Evolutionary conservation across 257 asterid species (phyloP), one percentile per base, ranked within the genome.

Genomic region (Parsonsia alboflavescens): DNA sequence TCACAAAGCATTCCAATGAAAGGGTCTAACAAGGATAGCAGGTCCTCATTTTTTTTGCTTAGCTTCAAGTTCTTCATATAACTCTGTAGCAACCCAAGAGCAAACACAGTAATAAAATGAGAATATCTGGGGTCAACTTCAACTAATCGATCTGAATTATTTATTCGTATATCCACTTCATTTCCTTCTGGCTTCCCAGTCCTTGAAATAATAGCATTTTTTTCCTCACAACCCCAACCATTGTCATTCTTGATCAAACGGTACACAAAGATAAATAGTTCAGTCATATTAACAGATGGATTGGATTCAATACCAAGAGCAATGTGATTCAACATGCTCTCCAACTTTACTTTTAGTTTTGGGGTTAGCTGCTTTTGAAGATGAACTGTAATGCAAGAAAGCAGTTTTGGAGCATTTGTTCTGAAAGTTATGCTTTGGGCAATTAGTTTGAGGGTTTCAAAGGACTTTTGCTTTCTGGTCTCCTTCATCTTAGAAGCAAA

Each of bases 401-500:
- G 93, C 70, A 94, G 85, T 81, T 92, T 88, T 75, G 84, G 71
- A 53, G 88, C 93, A 79, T 92, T 91, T 36, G 93, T 85, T 77
- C 89, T 88, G 90, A 94, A 94, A 50, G 92, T 89, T 83, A 92
- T 70, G 72, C 76, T 90, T 84, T 84, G 96, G 26, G 99, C 89
- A 85, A 92, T 85, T 85, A 92, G 74, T 82, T 88, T 86, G 68
- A 94, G 97, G 73, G 98, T 92, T 74, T 92, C 97, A 64, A 77
- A 90, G 61, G 99, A 94, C 86, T 92, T 94, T 26, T 85, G 92
- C 87, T 86, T 94, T 82, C 90, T 89, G 54, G 98, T 92, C 84
- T 94, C 99, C 82, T 94, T 92, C 99, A 92, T 92, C 74, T 90
- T 94, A 50, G 93, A 89, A 88, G 99, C 97, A 82, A 92, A 82